Percentiles rank a stretch among this genome's conserved stretches.
Evolutionary conservation across 148 eudicot genomes (phyloP).

Genomic region (Camellia granthamiana): DNA sequence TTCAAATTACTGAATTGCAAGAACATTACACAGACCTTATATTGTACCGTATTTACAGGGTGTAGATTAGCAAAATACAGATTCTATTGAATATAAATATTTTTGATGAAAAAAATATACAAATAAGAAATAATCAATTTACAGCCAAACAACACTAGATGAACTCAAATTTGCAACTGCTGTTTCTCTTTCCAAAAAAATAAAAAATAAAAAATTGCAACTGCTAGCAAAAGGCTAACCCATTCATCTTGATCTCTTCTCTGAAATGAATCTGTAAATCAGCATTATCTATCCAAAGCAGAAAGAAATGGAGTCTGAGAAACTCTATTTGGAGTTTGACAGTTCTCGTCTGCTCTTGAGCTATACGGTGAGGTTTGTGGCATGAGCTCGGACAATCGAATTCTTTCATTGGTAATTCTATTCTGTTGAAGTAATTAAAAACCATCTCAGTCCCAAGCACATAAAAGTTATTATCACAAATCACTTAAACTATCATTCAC

Average conservation of each 20-base stretch:
- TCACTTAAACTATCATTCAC: neutral
- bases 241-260: neutral
- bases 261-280: neutral
- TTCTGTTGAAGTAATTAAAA: conserved; percentile 31
- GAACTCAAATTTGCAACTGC: neutral
- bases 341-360: conserved; percentile 43
- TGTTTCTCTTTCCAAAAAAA: no score
- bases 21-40: neutral
- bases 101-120: neutral
- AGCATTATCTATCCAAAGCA: conserved; percentile 51
- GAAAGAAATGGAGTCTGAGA: conserved; percentile 62
- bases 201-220: no score
- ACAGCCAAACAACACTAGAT: neutral
- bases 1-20: neutral
- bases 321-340: conserved; percentile 37
- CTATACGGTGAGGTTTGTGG: conserved; percentile 50
- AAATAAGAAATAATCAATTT: conserved; percentile 4
- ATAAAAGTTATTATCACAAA: no score
- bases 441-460: neutral
- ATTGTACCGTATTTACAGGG: neutral
- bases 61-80: neutral
- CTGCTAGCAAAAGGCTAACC: conserved; percentile 32
- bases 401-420: conserved; percentile 54
- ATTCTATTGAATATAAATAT: neutral
- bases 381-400: conserved; percentile 52